Percentiles rank a stretch among this genome's conserved stretches.
phyloP scores from a whole-genome alignment of 768 basidiomycete species.

The Coprinopsis sp. region DNA sequence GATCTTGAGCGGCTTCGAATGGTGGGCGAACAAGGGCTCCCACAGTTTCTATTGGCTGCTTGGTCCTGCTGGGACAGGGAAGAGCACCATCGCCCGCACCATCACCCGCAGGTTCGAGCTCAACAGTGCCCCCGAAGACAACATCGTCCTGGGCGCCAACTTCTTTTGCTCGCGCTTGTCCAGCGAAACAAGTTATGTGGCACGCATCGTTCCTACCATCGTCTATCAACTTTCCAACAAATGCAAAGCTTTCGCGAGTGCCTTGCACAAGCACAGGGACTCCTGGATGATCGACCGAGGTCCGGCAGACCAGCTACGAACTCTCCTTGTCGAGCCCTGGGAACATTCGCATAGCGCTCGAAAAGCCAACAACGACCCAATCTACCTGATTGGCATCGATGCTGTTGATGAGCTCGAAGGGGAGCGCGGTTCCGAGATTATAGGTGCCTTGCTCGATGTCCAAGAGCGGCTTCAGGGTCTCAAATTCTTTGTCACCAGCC shows the following conservation, averaged over 20 bases:
- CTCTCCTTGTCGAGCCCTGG: slow-evolving; percentile 15
- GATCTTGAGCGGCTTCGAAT: slow-evolving; percentile 17
- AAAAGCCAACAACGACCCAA: background rate
- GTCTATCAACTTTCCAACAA: too few species aligned
- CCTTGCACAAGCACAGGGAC: slow-evolving; percentile 9
- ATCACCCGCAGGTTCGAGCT: too few species aligned
- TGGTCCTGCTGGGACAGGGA: too few species aligned
- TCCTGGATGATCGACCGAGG: slow-evolving; percentile 9
- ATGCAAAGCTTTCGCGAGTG: slow-evolving; percentile 17
- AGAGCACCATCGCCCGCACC: too few species aligned
- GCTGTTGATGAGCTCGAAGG: too few species aligned
- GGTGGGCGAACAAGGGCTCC: slow-evolving; percentile 19
- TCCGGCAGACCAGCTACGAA: slow-evolving; percentile 8
- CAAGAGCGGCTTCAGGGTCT: too few species aligned
- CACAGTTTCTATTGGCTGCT: slow-evolving; percentile 16
- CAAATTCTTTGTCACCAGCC: too few species aligned
- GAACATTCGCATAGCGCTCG: slow-evolving; percentile 1
- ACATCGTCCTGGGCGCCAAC: slow-evolving; percentile 17
- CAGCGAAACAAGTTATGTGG: slow-evolving; percentile 13
- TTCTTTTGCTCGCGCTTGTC: slow-evolving; percentile 26
- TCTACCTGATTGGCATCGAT: too few species aligned
- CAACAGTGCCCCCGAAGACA: background rate
- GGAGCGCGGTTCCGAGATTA: slow-evolving; percentile 13
- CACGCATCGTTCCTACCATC: slow-evolving; percentile 19
- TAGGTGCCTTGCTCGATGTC: slow-evolving; percentile 11